Percentiles rank a stretch among this genome's conserved stretches.
These are phyloP conservation scores for Cadophora gregata DNA, from an alignment of 2,329 filamentous ascomycete species.

Conservation along the genomic window DNA sequence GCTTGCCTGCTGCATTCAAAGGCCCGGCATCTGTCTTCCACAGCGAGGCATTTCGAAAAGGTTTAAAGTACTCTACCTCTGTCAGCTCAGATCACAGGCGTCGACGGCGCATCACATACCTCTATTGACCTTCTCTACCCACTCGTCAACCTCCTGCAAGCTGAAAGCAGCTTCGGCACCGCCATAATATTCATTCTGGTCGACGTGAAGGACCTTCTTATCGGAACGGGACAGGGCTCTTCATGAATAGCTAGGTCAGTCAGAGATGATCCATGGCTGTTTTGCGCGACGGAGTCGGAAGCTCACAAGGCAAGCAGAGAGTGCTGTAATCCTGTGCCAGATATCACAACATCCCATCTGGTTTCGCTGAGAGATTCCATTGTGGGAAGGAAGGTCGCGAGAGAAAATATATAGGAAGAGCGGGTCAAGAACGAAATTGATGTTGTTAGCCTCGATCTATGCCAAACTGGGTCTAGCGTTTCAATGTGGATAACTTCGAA, in stretches of 20 bases:
- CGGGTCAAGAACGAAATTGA: slow-evolving; percentile 23
- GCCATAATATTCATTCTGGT: slow-evolving; percentile 88
- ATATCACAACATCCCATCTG: slow-evolving; percentile 80
- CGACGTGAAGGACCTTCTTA: slow-evolving; percentile 90
- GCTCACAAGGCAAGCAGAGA: slow-evolving; percentile 79
- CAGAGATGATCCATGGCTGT: slow-evolving; percentile 58
- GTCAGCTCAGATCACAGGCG: neutral
- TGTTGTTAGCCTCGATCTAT: slow-evolving; percentile 27
- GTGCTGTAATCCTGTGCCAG: slow-evolving; percentile 78
- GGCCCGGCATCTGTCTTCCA: slow-evolving; percentile 36
- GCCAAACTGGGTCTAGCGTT: neutral
- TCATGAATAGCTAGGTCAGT: slow-evolving; percentile 70
- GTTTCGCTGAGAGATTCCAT: slow-evolving; percentile 81
- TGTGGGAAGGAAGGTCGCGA: slow-evolving; percentile 31
- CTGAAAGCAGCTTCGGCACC: slow-evolving; percentile 84
- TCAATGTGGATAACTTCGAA: neutral
- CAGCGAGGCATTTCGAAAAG: slow-evolving; percentile 41
- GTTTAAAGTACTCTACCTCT: slow-evolving; percentile 28
- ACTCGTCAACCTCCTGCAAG: slow-evolving; percentile 79
- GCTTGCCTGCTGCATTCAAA: slow-evolving; percentile 48
- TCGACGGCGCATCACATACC: slow-evolving; percentile 38
- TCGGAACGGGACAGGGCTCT: slow-evolving; percentile 92
- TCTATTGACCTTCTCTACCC: slow-evolving; percentile 59
- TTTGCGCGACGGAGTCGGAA: slow-evolving; percentile 21
- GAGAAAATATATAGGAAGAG: slow-evolving; percentile 24